Evolutionary conservation across 169 alveolate genomes (phyloP), one percentile per base, ranked within the genome.

Genomic region (Eimeria praecox): DNA sequence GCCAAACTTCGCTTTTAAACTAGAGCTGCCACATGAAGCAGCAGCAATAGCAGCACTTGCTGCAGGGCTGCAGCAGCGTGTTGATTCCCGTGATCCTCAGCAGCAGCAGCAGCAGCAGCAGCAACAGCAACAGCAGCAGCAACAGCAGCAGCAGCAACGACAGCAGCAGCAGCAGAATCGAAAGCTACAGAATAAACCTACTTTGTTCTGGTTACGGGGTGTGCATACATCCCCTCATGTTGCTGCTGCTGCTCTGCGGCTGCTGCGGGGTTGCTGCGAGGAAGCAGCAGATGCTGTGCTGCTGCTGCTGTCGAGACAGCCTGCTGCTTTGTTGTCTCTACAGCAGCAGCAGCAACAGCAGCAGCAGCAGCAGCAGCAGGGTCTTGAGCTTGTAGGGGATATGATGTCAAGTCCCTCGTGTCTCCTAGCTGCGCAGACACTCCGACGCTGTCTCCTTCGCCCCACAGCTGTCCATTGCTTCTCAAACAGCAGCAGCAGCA

Each of bases 301-400:
- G 66, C 52, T 49, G 90, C 90, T 82, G 73, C 90, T 46, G 73
- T 49, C 73, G 9, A 35, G 64, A 22, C 66, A 35, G 24, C 54
- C 52, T 35, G 54, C 86, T 24, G 89, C 38, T 42, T n/a, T 40
- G 20, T 46, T 52, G 33, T 52, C 59, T 52, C 59, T 14, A 44
- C 80, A 69, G 42, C 80, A 69, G 44, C 80, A 69, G 42, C 80
- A 69, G 42, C 87, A 77, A 44, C 87, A 77, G 87, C 87, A 35
- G 87, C 87, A 35, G 87, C 90, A 46, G 90, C 90, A 46, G 90
- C 90, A 82, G 46, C 90, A 82, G 90, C 66, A n/a, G 46, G 73
- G 90, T 20, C 90, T 46, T 35, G 49, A 82, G 90, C 49, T 82
- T 42, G 44, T 82, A 6, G 90, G 49, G 27, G 49, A 52, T 59